A percentile compares a stretch with the other conserved stretches of the same genome.
phyloP scores from a whole-genome alignment of 306 rosid species.

The Lathyrus aphaca region DNA sequence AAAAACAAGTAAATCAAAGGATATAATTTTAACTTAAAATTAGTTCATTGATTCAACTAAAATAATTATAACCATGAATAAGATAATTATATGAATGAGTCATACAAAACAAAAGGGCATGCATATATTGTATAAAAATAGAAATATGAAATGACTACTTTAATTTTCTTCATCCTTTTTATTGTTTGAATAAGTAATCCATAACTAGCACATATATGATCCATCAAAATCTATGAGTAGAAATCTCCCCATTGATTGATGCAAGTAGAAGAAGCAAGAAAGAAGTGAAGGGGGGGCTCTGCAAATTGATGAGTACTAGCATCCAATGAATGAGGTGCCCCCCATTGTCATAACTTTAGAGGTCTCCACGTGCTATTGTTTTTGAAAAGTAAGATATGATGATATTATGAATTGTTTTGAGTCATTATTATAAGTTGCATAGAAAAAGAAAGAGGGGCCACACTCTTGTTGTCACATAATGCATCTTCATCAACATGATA shows the following conservation, averaged over 20 bases:
- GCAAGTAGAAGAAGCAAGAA: slow-evolving; percentile 27
- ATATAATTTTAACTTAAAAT: too few relatives aligned
- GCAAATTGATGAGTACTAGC: slow-evolving; percentile 9
- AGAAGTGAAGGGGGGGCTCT: neutral
- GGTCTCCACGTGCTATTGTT: slow-evolving; percentile 46
- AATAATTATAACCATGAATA: neutral
- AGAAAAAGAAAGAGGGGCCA: slow-evolving; percentile 39
- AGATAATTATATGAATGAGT: slow-evolving; percentile 2
- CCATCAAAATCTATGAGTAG: slow-evolving; percentile 1
- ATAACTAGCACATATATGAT: neutral
- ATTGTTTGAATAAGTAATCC: slow-evolving; percentile 15
- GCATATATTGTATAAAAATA: neutral
- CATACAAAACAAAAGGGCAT: slow-evolving; percentile 2
- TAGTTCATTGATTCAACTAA: too few relatives aligned
- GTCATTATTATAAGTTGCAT: slow-evolving; percentile 30
- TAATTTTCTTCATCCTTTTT: neutral
- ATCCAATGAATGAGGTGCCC: slow-evolving; percentile 39
- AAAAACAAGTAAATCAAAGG: too few relatives aligned
- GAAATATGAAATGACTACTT: neutral
- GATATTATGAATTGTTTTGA: slow-evolving; percentile 24
- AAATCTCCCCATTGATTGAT: slow-evolving; percentile 19
- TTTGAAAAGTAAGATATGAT: slow-evolving; percentile 42
- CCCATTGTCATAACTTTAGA: slow-evolving; percentile 43
- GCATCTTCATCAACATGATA: slow-evolving; percentile 38
- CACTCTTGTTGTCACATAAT: slow-evolving; percentile 28